Evolutionary conservation across 2,329 filamentous ascomycete species (phyloP), one percentile per base, ranked within the genome.

Genomic region (Chrysosphaeria jannelii): DNA sequence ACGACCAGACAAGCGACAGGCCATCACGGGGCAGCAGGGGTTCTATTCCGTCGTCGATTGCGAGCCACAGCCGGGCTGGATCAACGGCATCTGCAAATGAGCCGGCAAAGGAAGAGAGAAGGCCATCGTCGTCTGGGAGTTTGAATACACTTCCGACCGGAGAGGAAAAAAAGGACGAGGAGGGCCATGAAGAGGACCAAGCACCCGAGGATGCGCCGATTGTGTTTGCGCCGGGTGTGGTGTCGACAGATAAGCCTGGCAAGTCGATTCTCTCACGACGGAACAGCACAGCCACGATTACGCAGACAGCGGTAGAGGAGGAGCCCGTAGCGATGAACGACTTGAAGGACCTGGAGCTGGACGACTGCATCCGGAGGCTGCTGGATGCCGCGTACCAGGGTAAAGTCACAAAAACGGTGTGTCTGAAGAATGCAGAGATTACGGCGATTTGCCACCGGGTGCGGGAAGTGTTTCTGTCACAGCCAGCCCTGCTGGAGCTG

Each of bases 401-500:
- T 33, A 97, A 97, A 45, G 75, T 91, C 35, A 93, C 85, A 30
- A 97, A 97, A 53, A 76, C 78, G 12, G 81, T 93, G 13, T 91
- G 79, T 36, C 53, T 97, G 29, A 91, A 90, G 52, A 93, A 97
- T 40, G 85, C 85, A 19, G 85, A 97, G 44, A 93, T 97, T 32
- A 71, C 68, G 22, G 78, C 81, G 29, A 81, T 97, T 32, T 97
- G 85, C 43, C 64, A 71, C 30, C 72, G 76, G 26, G 79, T 72
- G 4, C 63, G 79, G 27, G 85, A 97, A 43, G 58, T 81, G 7
- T 74, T 97, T 31, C 51, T 97, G 6, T 78, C 71, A 5, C 85
- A 97, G 39, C 85, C 85, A 4, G 78, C 85, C 2, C 53, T 97
- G 13, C 48, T 97, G 27, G 85, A 97, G 45, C 57, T 97, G 21